Conservation (phyloP, 2,329 filamentous ascomycete species). For the Penicillium sp. region DNA sequence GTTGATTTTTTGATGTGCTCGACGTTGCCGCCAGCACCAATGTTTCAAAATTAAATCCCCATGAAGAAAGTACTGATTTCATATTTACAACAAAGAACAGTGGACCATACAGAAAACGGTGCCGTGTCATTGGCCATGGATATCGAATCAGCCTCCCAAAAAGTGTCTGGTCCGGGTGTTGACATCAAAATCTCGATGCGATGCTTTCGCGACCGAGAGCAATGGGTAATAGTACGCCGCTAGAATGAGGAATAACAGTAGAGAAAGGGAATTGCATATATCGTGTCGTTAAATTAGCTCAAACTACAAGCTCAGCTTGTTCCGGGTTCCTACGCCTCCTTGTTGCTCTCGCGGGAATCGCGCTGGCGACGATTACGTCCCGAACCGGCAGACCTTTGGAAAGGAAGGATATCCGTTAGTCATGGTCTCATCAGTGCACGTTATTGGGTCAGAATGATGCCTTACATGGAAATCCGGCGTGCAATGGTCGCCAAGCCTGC, state of each 20-base stretch:
- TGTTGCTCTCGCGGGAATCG: slow-evolving; percentile 18
- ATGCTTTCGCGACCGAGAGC: slow-evolving; percentile 19
- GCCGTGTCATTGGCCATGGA: too few species aligned
- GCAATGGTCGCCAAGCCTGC: slow-evolving; percentile 79
- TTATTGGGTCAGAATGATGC: slow-evolving; percentile 15
- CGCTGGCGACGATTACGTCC: slow-evolving; percentile 31
- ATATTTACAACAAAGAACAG: too few species aligned
- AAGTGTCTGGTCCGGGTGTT: too few species aligned
- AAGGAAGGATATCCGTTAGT: slow-evolving; percentile 9
- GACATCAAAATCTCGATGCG: slow-evolving; percentile 19
- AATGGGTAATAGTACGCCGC: slow-evolving; percentile 1
- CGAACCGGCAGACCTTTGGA: slow-evolving; percentile 35
- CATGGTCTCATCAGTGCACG: background rate
- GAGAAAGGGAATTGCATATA: slow-evolving; percentile 19
- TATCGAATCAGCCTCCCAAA: too few species aligned
- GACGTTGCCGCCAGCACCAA: too few species aligned
- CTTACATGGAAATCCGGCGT: slow-evolving; percentile 93
- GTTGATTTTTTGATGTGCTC: too few species aligned
- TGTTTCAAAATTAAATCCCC: too few species aligned
- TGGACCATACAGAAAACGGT: too few species aligned
- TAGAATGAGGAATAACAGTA: slow-evolving; percentile 16
- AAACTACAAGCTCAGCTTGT: slow-evolving; percentile 13
- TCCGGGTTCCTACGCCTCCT: slow-evolving; percentile 22
- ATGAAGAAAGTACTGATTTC: too few species aligned
- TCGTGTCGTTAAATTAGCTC: slow-evolving; percentile 23